A percentile compares a stretch with the other conserved stretches of the same genome.
phyloP scores from a whole-genome alignment of 1,284 basidiomycete species.

The Pisolithus thermaeus region DNA sequence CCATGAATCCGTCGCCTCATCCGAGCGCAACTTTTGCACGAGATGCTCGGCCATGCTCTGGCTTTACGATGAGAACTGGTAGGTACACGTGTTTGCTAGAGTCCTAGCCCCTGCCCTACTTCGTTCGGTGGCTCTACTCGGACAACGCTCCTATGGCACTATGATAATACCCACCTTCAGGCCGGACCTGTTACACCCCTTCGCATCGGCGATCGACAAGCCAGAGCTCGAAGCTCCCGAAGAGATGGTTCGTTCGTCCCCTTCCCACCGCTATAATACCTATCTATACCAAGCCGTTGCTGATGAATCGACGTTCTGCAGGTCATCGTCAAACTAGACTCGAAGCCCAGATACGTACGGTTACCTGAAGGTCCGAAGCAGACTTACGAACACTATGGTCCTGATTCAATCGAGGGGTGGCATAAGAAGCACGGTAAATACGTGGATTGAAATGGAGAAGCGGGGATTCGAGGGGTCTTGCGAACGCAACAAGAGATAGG shows the following conservation, averaged over 20 bases:
- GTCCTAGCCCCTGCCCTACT: background rate
- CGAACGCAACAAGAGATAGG: too few species aligned
- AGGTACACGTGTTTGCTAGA: background rate
- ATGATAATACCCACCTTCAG: slow-evolving; percentile 22
- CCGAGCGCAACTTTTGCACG: slow-evolving; percentile 54
- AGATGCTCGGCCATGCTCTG: slow-evolving; percentile 59
- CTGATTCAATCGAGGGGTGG: slow-evolving; percentile 47
- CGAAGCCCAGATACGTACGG: slow-evolving; percentile 53
- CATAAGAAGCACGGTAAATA: slow-evolving; percentile 45
- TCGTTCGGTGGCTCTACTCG: too few species aligned
- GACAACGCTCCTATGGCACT: too few species aligned
- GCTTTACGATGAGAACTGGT: slow-evolving; percentile 51
- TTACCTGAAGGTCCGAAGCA: slow-evolving; percentile 51
- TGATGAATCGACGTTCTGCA: slow-evolving; percentile 15
- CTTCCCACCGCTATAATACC: too few species aligned
- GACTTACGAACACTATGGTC: slow-evolving; percentile 37
- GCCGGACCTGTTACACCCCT: slow-evolving; percentile 57
- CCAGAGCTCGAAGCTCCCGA: slow-evolving; percentile 42
- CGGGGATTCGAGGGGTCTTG: too few species aligned
- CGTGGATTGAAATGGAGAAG: slow-evolving; percentile 23
- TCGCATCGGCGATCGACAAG: slow-evolving; percentile 54
- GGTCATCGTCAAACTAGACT: slow-evolving; percentile 41
- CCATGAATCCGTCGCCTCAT: slow-evolving; percentile 39
- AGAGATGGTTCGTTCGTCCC: slow-evolving; percentile 35
- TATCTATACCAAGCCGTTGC: background rate